Base-by-base conservation (phyloP, 108 stramenopile genomes). In the Skeletonema tropicum region DNA sequence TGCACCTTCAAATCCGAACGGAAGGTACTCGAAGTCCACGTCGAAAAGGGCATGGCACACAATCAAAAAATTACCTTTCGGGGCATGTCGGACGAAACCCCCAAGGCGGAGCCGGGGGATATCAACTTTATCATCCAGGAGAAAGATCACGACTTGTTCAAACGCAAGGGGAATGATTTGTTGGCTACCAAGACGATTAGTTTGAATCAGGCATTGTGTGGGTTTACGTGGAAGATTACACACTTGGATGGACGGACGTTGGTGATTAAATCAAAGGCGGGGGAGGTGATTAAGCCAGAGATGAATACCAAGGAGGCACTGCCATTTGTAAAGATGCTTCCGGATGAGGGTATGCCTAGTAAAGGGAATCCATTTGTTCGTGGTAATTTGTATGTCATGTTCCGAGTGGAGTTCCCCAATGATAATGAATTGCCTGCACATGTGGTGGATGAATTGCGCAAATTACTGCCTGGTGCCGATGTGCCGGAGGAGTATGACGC, bases 281-380 rank as follows among this genome's bases (percentile, higher is more conserved):
- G 94, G 26, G 90, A 94, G 63, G 80, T 97, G 14, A 90, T 97
- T 35, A 83, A 86, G 49, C 93, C 95, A 14, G 92, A 92, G 46
- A 85, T 87, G 71, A 88, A 85, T 52, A 77, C 85, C 12, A 88
- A 84, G 46, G 79, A 86, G 59, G 86, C 83, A n/a, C 52, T 92
- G 67, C 93, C 93, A 3, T 97, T 90, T 71, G 92, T 94, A 46
- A 97, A 96, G 70, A 66, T 86, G 59, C 82, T 98, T 11, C 81
- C 79, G 7, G 87, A 94, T 71, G 99, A 98, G 68, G 99, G 99
- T 57, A 99, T 99, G 99, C 98, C 99, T 3, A 81, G 90, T 30
- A 82, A 82, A 64, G 98, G 98, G 29, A 94, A 92, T 39, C 98
- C 98, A 13, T 97, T 96, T 60, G 87, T 90, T 57, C 85, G 89